These are phyloP conservation scores for Berberis thunbergii DNA, from an alignment of 164 flowering plant genomes.

Conservation along the genomic window DNA sequence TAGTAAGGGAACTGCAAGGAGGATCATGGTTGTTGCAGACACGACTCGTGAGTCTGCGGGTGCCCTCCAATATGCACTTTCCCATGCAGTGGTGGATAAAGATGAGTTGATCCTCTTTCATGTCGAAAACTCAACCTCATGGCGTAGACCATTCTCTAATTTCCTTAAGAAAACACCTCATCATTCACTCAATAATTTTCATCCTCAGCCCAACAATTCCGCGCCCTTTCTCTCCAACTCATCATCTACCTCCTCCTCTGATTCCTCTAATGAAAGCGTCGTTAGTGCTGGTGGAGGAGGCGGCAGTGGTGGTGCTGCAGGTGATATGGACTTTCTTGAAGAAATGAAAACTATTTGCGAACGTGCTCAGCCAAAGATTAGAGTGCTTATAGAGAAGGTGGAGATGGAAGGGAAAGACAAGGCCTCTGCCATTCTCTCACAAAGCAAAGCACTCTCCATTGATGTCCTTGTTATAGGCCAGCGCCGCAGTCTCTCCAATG, in stretches of 20 bases:
- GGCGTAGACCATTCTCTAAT: slow-evolving; percentile 34
- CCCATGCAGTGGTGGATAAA: slow-evolving; percentile 42
- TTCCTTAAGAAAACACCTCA: slow-evolving; percentile 27
- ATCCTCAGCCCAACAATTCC: no score
- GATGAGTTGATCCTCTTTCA: slow-evolving; percentile 60
- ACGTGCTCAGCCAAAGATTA: slow-evolving; percentile 31
- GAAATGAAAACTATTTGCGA: slow-evolving; percentile 44
- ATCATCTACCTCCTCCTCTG: background rate
- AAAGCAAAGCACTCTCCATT: slow-evolving; percentile 19
- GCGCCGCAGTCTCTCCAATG: slow-evolving; percentile 37
- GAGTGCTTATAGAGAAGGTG: slow-evolving; percentile 35
- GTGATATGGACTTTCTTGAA: slow-evolving; percentile 40
- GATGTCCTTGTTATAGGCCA: slow-evolving; percentile 66
- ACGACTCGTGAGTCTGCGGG: slow-evolving; percentile 49
- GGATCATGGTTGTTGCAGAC: slow-evolving; percentile 38
- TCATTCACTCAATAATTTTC: background rate
- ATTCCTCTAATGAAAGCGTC: background rate
- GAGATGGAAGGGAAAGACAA: slow-evolving; percentile 50
- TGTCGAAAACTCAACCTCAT: slow-evolving; percentile 25
- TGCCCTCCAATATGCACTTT: slow-evolving; percentile 56
- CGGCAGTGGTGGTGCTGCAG: slow-evolving; percentile 1
- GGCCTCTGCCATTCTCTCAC: slow-evolving; percentile 39
- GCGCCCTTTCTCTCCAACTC: background rate
- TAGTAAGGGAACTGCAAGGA: slow-evolving; percentile 3
- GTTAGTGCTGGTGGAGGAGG: background rate